Evolutionary conservation across 495 filamentous ascomycete species (phyloP).

Genomic region (Bacidia gigantensis): DNA sequence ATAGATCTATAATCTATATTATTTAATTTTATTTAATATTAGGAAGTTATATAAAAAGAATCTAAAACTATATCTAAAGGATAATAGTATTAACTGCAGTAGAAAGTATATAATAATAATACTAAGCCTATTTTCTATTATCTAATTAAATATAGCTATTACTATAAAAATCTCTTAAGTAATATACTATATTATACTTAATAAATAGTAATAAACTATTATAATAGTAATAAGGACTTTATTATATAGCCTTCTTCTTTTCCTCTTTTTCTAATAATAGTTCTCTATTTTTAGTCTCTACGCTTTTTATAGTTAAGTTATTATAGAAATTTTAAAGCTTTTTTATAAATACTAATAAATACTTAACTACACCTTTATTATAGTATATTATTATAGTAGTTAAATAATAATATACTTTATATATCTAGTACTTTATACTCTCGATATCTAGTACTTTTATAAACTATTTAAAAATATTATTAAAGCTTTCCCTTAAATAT

Average conservation of each 20-base stretch:
- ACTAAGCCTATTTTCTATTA: neutral
- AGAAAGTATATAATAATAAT: too few species aligned
- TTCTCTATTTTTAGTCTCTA: neutral
- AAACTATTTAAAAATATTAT: neutral
- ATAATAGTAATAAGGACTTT: neutral
- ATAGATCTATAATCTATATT: neutral
- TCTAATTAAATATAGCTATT: neutral
- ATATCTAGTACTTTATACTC: neutral
- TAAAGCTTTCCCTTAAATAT: neutral
- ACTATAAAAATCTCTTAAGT: neutral
- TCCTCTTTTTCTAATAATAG: neutral
- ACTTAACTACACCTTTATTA: neutral
- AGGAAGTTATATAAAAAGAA: neutral
- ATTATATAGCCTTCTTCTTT: neutral
- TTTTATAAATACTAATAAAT: neutral
- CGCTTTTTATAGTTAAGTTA: neutral
- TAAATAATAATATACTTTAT: neutral
- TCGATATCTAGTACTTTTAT: neutral
- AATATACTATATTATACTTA: neutral
- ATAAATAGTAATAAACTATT: neutral
- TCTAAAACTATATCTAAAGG: neutral
- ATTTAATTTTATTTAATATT: neutral
- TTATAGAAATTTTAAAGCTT: neutral
- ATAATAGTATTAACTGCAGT: too few species aligned
- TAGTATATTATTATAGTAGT: neutral